These are phyloP conservation scores for Vitellaria paradoxa DNA, from an alignment of 179 eudicot genomes.

Conservation along the genomic window DNA sequence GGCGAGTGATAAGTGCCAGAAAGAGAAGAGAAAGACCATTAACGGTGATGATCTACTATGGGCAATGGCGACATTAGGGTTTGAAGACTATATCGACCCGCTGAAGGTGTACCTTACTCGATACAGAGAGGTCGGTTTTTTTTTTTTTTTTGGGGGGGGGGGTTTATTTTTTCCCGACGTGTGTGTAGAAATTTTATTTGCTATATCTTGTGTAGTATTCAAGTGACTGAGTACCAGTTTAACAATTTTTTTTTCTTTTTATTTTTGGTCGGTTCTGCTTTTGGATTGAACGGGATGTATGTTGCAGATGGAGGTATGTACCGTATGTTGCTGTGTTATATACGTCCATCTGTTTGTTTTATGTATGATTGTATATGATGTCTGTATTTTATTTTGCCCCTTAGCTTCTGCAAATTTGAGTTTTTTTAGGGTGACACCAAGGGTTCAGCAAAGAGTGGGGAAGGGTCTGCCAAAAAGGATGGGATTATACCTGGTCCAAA, in stretches of 20 bases:
- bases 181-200: neutral
- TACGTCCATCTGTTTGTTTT: too few species aligned
- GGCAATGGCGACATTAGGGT: slow-evolving; percentile 93
- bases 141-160: neutral
- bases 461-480: slow-evolving; percentile 62
- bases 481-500: slow-evolving; percentile 43
- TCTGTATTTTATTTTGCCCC: too few species aligned
- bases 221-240: neutral
- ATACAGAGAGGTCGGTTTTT: slow-evolving; percentile 68
- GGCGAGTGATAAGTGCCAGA: slow-evolving; percentile 92
- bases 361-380: too few species aligned
- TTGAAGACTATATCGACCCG: slow-evolving; percentile 88
- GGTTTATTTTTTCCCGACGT: too few species aligned
- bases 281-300: slow-evolving; percentile 17
- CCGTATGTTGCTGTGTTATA: slow-evolving; percentile 28
- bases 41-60: slow-evolving; percentile 94
- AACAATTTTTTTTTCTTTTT: neutral
- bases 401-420: slow-evolving; percentile 5
- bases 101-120: slow-evolving; percentile 67
- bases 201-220: neutral
- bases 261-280: neutral
- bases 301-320: slow-evolving; percentile 78
- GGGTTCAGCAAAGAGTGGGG: slow-evolving; percentile 74
- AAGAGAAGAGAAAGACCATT: slow-evolving; percentile 88
- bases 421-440: slow-evolving; percentile 73